Conservation (phyloP, 2,329 filamentous ascomycete species). For the Pseudocercospora crystallina region DNA sequence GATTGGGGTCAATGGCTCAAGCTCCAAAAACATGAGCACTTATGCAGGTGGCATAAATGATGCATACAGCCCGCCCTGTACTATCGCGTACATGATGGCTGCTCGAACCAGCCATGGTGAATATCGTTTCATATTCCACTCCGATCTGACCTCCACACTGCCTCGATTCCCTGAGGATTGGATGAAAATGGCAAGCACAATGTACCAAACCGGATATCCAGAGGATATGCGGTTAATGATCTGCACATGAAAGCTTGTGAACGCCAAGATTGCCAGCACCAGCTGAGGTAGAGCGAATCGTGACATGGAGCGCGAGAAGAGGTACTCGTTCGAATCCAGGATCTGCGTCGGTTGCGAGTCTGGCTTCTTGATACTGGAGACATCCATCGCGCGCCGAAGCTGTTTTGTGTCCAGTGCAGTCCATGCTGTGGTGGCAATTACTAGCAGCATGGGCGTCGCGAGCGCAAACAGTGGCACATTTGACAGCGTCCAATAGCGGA, state of each 20-base stretch:
- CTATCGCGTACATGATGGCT: constrained; percentile 76
- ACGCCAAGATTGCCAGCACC: constrained; percentile 67
- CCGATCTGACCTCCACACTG: background rate
- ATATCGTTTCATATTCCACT: constrained; percentile 14
- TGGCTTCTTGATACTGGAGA: background rate
- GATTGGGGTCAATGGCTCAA: too few species aligned
- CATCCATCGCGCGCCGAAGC: background rate
- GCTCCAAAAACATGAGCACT: background rate
- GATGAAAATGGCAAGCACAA: constrained; percentile 64
- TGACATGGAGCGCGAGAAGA: constrained; percentile 34
- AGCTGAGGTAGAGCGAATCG: constrained; percentile 72
- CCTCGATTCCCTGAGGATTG: background rate
- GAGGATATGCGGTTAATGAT: constrained; percentile 88
- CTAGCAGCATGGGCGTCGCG: constrained; percentile 70
- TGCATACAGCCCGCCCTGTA: constrained; percentile 82
- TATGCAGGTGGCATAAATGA: constrained; percentile 84
- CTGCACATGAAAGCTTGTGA: constrained; percentile 87
- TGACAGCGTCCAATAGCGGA: constrained; percentile 83
- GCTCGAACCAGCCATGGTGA: constrained; percentile 55
- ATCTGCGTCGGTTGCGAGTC: background rate
- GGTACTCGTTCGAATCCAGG: background rate
- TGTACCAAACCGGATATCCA: constrained; percentile 86
- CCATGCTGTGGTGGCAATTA: constrained; percentile 64
- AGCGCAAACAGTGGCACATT: constrained; percentile 88
- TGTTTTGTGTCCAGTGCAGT: background rate